phyloP scores from a whole-genome alignment of 352 stramenopile genomes.

The Pythium rhizo-oryzae region DNA sequence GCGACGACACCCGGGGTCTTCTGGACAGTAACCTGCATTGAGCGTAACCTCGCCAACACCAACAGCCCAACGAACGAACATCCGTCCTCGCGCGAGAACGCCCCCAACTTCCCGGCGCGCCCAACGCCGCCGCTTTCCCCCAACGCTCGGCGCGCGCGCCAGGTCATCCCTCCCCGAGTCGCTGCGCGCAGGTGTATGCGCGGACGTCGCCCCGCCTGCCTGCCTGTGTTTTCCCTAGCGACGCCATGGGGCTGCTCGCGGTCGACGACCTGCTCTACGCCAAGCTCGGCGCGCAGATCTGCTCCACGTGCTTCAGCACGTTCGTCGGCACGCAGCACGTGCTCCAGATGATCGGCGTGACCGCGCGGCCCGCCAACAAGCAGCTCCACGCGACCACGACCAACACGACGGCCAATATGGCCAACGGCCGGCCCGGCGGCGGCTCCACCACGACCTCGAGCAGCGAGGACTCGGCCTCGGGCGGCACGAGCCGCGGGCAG shows the following conservation, averaged over 20 bases:
- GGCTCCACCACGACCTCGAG: slow-evolving; percentile 7
- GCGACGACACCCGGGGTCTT: neutral
- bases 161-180: neutral
- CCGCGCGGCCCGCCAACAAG: slow-evolving; percentile 3
- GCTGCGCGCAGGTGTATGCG: neutral
- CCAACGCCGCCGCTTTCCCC: too few relatives aligned
- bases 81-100: too few relatives aligned
- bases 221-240: neutral
- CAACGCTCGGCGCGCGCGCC: too few relatives aligned
- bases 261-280: slow-evolving; percentile 45
- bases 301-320: slow-evolving; percentile 65
- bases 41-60: neutral
- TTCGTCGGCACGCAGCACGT: slow-evolving; percentile 70
- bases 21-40: neutral
- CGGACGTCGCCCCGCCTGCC: neutral
- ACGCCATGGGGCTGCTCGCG: slow-evolving; percentile 10
- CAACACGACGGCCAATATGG: neutral
- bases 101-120: too few relatives aligned
- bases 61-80: neutral
- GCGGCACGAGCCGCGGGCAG: slow-evolving; percentile 20
- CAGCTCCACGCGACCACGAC: slow-evolving; percentile 10
- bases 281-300: slow-evolving; percentile 69
- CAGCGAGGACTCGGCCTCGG: neutral
- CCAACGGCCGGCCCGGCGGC: slow-evolving; percentile 12
- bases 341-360: slow-evolving; percentile 45